These are phyloP conservation scores for Chlorella vulgaris DNA, from an alignment of 139 green algal genomes.

Conservation along the genomic window DNA sequence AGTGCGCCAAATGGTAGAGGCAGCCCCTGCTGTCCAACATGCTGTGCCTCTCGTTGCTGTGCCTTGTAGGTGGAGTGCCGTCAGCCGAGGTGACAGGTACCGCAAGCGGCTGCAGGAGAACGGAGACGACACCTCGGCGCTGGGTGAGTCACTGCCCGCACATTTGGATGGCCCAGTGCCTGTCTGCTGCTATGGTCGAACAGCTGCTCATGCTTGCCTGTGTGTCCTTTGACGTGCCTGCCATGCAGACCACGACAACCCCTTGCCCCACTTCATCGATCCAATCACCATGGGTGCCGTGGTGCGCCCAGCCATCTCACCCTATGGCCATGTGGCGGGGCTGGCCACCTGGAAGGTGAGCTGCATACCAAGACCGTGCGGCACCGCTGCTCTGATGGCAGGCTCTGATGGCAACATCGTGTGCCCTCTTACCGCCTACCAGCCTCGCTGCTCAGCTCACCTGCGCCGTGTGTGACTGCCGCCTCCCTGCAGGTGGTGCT, in stretches of 20 bases:
- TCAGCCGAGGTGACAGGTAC: constrained; percentile 76
- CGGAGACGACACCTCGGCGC: constrained; percentile 46
- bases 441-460: not conserved
- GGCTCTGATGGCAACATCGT: too few relatives aligned
- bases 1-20: not conserved
- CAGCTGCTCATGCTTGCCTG: not conserved
- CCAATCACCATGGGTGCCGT: constrained; percentile 82
- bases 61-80: constrained; percentile 67
- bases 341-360: constrained; percentile 85
- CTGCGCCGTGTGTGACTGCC: not conserved
- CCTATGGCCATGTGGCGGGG: constrained; percentile 91
- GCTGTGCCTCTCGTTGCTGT: not conserved
- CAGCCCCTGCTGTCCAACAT: too few relatives aligned
- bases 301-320: constrained; percentile 80
- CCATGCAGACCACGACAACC: constrained; percentile 62
- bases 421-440: not conserved
- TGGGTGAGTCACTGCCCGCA: constrained; percentile 1
- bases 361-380: too few relatives aligned
- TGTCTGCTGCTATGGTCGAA: not conserved
- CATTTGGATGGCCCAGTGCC: not conserved
- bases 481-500: constrained; percentile 79
- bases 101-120: constrained; percentile 65
- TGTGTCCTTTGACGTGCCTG: not conserved
- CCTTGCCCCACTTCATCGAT: constrained; percentile 81
- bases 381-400: too few relatives aligned